Conservation (phyloP, 2,329 filamentous ascomycete genomes). For the Colletotrichum neosansevieriae region DNA sequence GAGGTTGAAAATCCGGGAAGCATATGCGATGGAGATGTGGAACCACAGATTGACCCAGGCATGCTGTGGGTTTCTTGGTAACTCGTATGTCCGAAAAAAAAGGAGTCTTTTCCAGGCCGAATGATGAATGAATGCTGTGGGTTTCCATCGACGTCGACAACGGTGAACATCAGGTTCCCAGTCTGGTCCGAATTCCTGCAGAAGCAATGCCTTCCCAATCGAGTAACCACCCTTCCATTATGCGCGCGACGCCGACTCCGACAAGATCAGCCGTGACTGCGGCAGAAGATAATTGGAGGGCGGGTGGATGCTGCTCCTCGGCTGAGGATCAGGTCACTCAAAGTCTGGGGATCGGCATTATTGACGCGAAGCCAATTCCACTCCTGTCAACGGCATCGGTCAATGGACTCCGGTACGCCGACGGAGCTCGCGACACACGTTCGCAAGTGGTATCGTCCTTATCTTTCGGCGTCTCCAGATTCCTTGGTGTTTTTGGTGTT, state of each 20-base stretch:
- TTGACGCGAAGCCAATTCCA: not conserved
- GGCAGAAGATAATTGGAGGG: not conserved
- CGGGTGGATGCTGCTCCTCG: not conserved
- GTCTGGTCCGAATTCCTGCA: not conserved
- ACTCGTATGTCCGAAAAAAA: too few relatives aligned
- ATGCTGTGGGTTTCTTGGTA: not conserved
- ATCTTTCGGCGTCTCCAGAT: too few relatives aligned
- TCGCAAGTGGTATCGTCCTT: not conserved
- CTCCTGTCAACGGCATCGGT: slow-evolving; percentile 7
- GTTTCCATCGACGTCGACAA: not conserved
- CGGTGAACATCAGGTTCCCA: not conserved
- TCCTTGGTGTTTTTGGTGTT: too few relatives aligned
- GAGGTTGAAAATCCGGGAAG: not conserved
- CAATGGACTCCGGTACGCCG: slow-evolving; percentile 13
- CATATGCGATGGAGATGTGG: not conserved
- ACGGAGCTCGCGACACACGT: not conserved
- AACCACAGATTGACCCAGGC: not conserved
- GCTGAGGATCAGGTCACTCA: slow-evolving; percentile 5
- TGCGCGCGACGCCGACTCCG: slow-evolving; percentile 2
- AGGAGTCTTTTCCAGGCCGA: too few relatives aligned
- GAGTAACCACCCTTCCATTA: slow-evolving; percentile 1
- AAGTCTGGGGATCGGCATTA: not conserved
- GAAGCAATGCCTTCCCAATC: slow-evolving; percentile 5
- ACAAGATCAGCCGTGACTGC: not conserved
- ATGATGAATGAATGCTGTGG: too few relatives aligned